Conservation (phyloP, 805 yeast species). For the Saccharomycopsis javanensis region DNA sequence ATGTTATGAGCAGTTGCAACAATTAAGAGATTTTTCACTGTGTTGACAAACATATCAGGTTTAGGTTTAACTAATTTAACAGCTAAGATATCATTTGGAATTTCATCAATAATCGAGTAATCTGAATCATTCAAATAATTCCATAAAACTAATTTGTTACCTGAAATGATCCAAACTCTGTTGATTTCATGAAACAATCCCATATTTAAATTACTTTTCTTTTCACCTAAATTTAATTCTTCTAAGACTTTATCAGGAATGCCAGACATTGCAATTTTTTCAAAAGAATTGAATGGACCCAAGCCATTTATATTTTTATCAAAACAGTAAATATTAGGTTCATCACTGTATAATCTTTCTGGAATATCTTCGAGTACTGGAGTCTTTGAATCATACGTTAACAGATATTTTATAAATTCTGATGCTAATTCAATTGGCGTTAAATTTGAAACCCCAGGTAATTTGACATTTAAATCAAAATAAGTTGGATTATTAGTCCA, state of each 20-base stretch:
- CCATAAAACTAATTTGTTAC: conserved; percentile 79
- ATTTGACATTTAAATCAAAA: conserved; percentile 26
- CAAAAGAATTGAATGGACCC: conserved; percentile 65
- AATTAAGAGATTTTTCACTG: conserved; percentile 62
- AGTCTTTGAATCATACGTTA: conserved; percentile 50
- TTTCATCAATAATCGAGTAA: conserved; percentile 72
- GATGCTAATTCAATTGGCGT: conserved; percentile 51
- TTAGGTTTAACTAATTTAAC: conserved; percentile 78
- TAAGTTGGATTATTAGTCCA: conserved; percentile 12
- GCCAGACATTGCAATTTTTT: conserved; percentile 52
- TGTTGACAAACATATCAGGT: conserved; percentile 66
- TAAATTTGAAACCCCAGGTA: conserved; percentile 41
- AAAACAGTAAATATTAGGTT: conserved; percentile 60
- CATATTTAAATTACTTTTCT: conserved; percentile 58
- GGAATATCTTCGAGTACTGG: conserved; percentile 35
- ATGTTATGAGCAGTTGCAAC: conserved; percentile 76
- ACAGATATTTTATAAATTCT: conserved; percentile 49
- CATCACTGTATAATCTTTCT: conserved; percentile 36
- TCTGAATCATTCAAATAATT: conserved; percentile 55
- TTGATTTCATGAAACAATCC: conserved; percentile 76
- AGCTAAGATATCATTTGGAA: conserved; percentile 65
- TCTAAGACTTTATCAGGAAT: conserved; percentile 70
- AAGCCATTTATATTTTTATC: conserved; percentile 38
- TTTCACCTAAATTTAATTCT: conserved; percentile 36
- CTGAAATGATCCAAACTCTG: conserved; percentile 80